Evolutionary conservation across 345 rosid species (phyloP), one percentile per base, ranked within the genome.

Genomic region (Physaria fendleri): DNA sequence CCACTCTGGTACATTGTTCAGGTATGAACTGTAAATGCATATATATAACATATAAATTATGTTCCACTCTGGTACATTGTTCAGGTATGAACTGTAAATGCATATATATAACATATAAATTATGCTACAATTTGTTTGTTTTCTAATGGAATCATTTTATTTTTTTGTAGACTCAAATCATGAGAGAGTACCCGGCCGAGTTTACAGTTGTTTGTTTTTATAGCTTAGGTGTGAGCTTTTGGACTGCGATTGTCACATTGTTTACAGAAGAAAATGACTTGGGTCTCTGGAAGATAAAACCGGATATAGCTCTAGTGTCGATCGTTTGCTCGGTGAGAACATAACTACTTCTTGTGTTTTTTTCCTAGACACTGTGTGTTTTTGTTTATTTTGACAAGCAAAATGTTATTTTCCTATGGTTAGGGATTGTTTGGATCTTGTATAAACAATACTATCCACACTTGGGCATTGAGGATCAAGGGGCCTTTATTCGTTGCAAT

Each of bases 1-100:
- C 88, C 98, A 3, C 51, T 92, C 4, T 86, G 96, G 97, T 84
- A 84, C 79, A 86, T 92, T 65, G 86, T 92, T 71, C 89, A 82
- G 97, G 98, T 91, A 71, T 13, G 6, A 49, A 49, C 41, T 50
- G 13, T 34, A 16, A 17, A 5, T 8, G 1, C 2, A 12, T 23
- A 5, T 27, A 3, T 38, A 37, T 11, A 11, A 12, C 3, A 18
- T 49, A 2, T 33, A n/a, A n/a, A n/a, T 15, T 69, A 83, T 4
- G 62, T 81, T 58, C 88, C 98, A 3, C 51, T 92, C 4, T 86
- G 96, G 97, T 84, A 84, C 79, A 86, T 92, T 65, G 86, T 92
- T 71, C 89, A 82, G 97, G 98, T 91, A 71, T 13, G 6, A 49
- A 49, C 41, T 50, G 13, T 34, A 16, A 17, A 5, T 8, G 1